Conservation (phyloP, 2,329 filamentous ascomycete genomes). For the Sarocladiaceae sp. region DNA sequence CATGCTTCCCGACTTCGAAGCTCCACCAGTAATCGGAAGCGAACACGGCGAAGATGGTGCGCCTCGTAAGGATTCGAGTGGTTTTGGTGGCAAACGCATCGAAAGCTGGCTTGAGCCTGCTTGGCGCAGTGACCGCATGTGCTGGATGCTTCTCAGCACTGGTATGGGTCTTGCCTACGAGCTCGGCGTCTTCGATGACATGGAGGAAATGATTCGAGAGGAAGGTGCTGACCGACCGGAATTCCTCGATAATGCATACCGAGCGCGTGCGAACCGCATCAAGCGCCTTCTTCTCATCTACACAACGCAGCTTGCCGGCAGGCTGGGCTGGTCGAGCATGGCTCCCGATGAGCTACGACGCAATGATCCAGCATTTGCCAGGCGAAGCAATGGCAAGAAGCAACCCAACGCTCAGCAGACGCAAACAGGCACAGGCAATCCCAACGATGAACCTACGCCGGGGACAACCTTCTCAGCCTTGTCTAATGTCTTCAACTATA, state of each 20-base stretch:
- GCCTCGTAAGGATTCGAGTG: constrained; percentile 19
- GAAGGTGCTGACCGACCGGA: constrained; percentile 57
- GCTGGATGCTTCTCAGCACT: constrained; percentile 94
- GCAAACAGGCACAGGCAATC: constrained; percentile 43
- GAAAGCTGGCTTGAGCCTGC: constrained; percentile 96
- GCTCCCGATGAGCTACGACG: constrained; percentile 65
- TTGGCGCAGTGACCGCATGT: constrained; percentile 93
- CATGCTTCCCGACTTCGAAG: constrained; percentile 57
- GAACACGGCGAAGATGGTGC: constrained; percentile 2
- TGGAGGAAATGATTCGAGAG: constrained; percentile 64
- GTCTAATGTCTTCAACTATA: constrained; percentile 59
- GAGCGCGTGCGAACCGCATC: constrained; percentile 74
- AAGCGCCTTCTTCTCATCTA: constrained; percentile 87
- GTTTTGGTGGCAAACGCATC: constrained; percentile 76
- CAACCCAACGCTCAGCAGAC: not conserved
- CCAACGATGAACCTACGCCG: constrained; percentile 53
- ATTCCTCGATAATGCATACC: constrained; percentile 72
- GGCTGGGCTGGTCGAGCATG: constrained; percentile 91
- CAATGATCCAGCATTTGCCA: constrained; percentile 51
- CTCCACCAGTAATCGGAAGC: constrained; percentile 12
- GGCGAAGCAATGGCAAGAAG: not conserved
- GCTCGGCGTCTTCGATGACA: constrained; percentile 90
- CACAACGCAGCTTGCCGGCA: constrained; percentile 86
- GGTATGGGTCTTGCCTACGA: constrained; percentile 89
- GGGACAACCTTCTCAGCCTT: constrained; percentile 49